A percentile compares a stretch with the other conserved stretches of the same genome.
These are phyloP conservation scores for Phaeosphaeria sp. DNA, from an alignment of 2,329 filamentous ascomycete species.

Conservation along the genomic window DNA sequence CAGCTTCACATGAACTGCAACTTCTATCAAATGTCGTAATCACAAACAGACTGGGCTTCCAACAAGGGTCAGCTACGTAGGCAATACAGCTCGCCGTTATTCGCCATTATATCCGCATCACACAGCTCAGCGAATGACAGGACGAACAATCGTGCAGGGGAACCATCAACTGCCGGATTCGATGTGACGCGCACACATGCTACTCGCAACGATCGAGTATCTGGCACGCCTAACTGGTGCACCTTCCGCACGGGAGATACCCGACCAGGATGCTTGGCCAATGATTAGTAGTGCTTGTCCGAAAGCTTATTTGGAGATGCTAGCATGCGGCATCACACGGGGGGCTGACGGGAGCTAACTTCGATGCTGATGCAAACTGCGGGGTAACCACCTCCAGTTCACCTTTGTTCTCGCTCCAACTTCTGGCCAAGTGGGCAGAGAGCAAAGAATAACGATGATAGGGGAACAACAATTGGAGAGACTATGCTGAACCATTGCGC, in stretches of 20 bases:
- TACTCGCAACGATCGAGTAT: conserved; percentile 14
- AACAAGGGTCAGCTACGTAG: background rate
- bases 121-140: background rate
- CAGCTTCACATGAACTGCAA: background rate
- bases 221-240: conserved; percentile 5
- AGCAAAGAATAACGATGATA: background rate
- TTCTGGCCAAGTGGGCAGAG: background rate
- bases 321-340: conserved; percentile 22
- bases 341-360: conserved; percentile 35
- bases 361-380: conserved; percentile 20
- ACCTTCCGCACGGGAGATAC: conserved; percentile 23
- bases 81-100: background rate
- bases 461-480: background rate
- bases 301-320: conserved; percentile 32
- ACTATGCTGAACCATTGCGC: background rate
- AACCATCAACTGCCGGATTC: background rate
- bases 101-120: background rate
- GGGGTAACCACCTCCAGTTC: conserved; percentile 20
- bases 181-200: conserved; percentile 1
- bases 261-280: conserved; percentile 34
- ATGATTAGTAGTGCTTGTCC: conserved; percentile 27
- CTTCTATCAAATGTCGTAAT: background rate
- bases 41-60: background rate
- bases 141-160: background rate
- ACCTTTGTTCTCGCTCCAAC: background rate